Conservation (phyloP, 345 rosid genomes). For the Hibiscus syriacus region DNA sequence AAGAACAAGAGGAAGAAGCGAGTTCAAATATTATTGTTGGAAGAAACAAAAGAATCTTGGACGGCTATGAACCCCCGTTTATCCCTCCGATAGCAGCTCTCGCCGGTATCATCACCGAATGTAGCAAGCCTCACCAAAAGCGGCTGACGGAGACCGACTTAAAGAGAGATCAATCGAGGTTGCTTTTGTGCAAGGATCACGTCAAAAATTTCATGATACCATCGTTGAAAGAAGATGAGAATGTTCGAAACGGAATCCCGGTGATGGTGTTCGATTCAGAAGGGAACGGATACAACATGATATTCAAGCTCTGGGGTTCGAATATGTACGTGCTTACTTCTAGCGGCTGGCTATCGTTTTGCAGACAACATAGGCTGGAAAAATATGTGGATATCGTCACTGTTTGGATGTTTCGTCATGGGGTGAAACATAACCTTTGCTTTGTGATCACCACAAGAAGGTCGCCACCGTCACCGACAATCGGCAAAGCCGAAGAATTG, state of each 20-base stretch:
- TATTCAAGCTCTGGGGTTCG: background rate
- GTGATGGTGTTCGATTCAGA: background rate
- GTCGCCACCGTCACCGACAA: background rate
- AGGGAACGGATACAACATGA: background rate
- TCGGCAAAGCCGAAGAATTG: background rate
- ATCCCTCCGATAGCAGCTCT: background rate
- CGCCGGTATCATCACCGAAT: background rate
- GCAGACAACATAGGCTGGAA: background rate
- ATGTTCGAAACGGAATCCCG: background rate
- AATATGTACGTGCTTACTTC: background rate
- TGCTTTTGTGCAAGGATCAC: background rate
- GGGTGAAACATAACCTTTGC: background rate
- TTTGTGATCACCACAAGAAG: background rate
- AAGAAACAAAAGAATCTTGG: background rate
- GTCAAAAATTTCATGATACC: background rate
- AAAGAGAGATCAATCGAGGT: background rate
- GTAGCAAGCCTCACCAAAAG: background rate
- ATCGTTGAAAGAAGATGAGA: background rate
- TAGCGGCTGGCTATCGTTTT: background rate
- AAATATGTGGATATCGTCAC: background rate
- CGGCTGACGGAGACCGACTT: background rate
- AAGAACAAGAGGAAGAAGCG: background rate
- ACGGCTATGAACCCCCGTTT: too few species aligned
- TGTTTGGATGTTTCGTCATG: background rate
- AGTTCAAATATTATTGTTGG: background rate